Base-by-base conservation (phyloP, 2,329 filamentous ascomycete genomes). In the Aspergillus phoenicis region DNA sequence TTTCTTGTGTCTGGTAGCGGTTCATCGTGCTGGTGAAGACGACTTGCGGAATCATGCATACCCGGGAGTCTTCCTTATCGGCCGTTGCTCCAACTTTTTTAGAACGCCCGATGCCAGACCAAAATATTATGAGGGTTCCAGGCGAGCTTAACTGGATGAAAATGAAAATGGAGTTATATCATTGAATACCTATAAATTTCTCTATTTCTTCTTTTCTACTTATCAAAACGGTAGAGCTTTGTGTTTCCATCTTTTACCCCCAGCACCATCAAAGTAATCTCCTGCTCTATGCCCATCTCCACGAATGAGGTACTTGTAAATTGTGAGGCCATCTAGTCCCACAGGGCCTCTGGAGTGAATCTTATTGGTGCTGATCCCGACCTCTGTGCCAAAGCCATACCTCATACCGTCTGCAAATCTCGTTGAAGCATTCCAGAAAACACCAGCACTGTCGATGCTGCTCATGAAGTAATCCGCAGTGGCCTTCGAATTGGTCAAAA, bases 291-390 rank as follows among this genome's bases (percentile, higher is more conserved):
- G 95, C 8, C 93, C 95, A 61, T 86, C 82, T 0, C 94, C 95
- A 39, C 90, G 83, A 64, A 99, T 84, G 77, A 95, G 87, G 82
- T 97, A 99, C 82, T 97, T 97, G 81, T 99, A 97, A 64, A 98
- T 98, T 74, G 92, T 97, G 75, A 99, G 78, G 0, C 95, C 95
- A 73, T 98, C 95, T 56, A 99, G 81, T 1, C 95, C 95, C 5
- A 99, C 95, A 0, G 95, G 95, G 0, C 95, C 95, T 54, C 95
- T 84, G 1, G 91, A 91, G 75, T 99, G 95, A 65, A 99, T 97
- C 82, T 98, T 99, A 82, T 97, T 99, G 53, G 95, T 99, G 80
- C 91, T 96, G 78, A 99, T 98, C 58, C 95, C 95, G 24, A 99
- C 95, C 79, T 99, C 95, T 0, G 95, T 98, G 52, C 95, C 95